Percentiles rank a stretch among this genome's conserved stretches.
Conservation (phyloP, 352 stramenopile genomes). For the Globisporangium lucens region DNA sequence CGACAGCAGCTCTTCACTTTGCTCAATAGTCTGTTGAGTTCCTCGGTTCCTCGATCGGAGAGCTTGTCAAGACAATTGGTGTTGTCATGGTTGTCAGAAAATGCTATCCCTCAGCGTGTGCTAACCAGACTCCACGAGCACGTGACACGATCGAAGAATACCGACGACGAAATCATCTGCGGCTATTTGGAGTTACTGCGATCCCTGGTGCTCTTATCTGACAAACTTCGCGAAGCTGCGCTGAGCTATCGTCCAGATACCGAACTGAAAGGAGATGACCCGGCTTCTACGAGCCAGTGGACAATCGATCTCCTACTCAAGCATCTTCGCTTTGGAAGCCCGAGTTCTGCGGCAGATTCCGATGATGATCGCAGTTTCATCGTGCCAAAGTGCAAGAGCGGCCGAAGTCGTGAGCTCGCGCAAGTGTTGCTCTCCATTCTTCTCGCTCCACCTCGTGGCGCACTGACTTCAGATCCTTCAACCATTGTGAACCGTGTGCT, state of each 20-base stretch:
- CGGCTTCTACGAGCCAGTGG: slow-evolving; percentile 1
- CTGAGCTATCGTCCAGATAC: background rate
- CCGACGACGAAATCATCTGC: slow-evolving; percentile 2
- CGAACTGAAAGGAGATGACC: background rate
- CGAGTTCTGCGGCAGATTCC: background rate
- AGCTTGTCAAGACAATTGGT: background rate
- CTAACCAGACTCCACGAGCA: background rate
- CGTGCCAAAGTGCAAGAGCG: slow-evolving; percentile 8
- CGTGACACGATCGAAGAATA: background rate
- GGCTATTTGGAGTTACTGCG: slow-evolving; percentile 6
- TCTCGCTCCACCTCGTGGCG: background rate
- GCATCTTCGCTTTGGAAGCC: slow-evolving; percentile 16
- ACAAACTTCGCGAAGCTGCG: slow-evolving; percentile 1
- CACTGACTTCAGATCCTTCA: background rate
- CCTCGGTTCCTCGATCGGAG: background rate
- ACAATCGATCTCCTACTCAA: slow-evolving; percentile 18
- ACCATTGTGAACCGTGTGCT: background rate
- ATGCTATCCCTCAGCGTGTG: background rate
- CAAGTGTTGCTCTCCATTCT: slow-evolving; percentile 14
- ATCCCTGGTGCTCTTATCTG: slow-evolving; percentile 11
- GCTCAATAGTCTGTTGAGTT: slow-evolving; percentile 6
- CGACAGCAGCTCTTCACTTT: slow-evolving; percentile 11
- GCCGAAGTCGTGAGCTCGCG: slow-evolving; percentile 9
- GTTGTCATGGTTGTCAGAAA: slow-evolving; percentile 8
- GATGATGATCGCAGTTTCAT: background rate